Evolutionary conservation across 768 basidiomycete genomes (phyloP), one percentile per base, ranked within the genome.

Genomic region (Leccinellum albellum): DNA sequence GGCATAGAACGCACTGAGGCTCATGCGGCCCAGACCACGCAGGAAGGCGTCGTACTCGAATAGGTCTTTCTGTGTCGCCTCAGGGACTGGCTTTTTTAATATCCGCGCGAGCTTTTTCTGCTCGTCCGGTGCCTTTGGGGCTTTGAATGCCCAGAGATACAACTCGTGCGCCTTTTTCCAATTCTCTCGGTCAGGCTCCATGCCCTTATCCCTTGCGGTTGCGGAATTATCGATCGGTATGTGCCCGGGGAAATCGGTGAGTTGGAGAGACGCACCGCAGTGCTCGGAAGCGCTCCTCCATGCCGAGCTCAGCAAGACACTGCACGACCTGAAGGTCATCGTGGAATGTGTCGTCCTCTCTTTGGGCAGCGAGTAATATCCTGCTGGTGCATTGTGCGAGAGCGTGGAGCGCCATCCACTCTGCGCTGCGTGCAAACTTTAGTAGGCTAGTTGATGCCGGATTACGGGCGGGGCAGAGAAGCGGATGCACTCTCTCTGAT

Each of bases 1-100:
- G 26, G 35, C 47, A 32, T 29, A 56, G 59, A 6, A 21, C 13
- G n/a, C 21, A 79, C 87, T 60, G 56, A 94, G 79, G 58, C 82
- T 89, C 84, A 91, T 91, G 45, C 86, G 80, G 3, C 91, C 89
- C 32, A 92, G 69, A 1, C 87, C 83, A 32, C 79, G 78, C 28
- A 93, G 73, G 70, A 92, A 94, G 3, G 81, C 84, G 26, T 89
- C 85, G 63, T 91, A 93, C 20, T 80, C 82, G 71, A 95, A 92
- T 28, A 94, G 71, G 14, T 82, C 82, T 14, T 73, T 70, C 6
- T 77, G 76, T 26, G 91, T 70, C 12, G 82, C 79, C 14, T 74
- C 66, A 3, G 79, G 77, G 12, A 79, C 49, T 0, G 75, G 72
- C 53, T 71, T 71, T 66, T 83, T 85, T 40, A 89, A 57, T n/a